Base-by-base conservation (phyloP, 2,329 filamentous ascomycete genomes). In the Talaromyces sp. region DNA sequence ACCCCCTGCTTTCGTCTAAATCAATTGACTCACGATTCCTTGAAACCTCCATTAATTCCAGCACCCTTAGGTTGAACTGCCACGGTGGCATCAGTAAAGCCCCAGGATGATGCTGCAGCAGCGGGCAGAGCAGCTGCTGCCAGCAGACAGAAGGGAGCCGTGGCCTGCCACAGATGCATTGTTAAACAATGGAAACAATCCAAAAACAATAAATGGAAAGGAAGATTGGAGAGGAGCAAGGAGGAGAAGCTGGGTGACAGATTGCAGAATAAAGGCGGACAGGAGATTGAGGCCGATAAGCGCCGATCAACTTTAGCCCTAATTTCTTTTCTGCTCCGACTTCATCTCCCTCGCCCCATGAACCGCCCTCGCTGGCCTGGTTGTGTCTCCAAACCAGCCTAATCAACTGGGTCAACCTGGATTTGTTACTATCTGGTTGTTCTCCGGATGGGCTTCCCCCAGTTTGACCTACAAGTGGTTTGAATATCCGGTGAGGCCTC, bases 11-110 rank as follows among this genome's bases (percentile, higher is more conserved):
- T 27, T 16, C 17, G 27, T 17, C 22, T 40, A 47, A 20, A 37
- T 36, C 44, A 16, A 24, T 4, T 17, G 22, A 43, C 76, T 60
- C 72, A 84, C 82, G 81, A 80, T 70, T 86, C 80, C 72, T 86
- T 86, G 51, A 77, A 55, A 22, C 70, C 73, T 42, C 67, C 65
- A 29, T 74, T 82, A 46, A 82, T 77, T 36, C 82, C 82, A 58
- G 82, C 76, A 60, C 82, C 83, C 75, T 86, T 87, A 64, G 74
- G 73, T 63, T 81, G 77, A 62, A 87, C 74, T 52, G 81, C 78
- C 68, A 87, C 74, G 55, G 82, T 84, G 65, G 81, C 85, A 81
- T 87, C 85, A 67, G 82, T 76, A 69, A 86, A 87, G 36, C 81
- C 79, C 85, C 85, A 87, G 17, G 77, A 76, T 27, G 78, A 77